These are phyloP conservation scores for Magnusiomyces ingens DNA, from an alignment of 1,139 yeast species.

Conservation along the genomic window DNA sequence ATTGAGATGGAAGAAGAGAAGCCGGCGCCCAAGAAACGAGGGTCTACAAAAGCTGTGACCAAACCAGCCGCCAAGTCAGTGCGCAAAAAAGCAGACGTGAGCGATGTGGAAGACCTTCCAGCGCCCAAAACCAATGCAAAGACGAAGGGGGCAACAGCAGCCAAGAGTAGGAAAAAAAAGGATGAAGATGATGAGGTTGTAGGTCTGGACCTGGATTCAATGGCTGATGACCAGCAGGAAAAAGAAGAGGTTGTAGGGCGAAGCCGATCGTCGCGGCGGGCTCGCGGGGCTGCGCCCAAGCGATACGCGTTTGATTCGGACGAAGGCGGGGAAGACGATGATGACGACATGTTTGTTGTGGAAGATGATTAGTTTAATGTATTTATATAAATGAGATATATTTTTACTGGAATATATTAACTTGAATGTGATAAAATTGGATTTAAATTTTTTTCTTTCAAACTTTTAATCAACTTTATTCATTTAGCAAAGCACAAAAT, in stretches of 20 bases:
- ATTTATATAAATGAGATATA: not conserved
- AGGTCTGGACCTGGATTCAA: not conserved
- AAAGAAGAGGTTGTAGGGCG: not conserved
- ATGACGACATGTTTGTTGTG: not conserved
- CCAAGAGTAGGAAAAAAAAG: not conserved
- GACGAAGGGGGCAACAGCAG: not conserved
- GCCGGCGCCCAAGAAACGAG: too few species aligned
- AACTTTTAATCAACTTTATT: too few species aligned
- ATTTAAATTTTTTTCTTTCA: not conserved
- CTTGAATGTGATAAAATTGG: not conserved
- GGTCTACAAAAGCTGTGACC: too few species aligned
- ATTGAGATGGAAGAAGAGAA: too few species aligned
- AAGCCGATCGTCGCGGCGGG: not conserved
- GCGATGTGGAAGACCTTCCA: too few species aligned
- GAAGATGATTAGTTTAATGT: not conserved
- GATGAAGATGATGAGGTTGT: not conserved
- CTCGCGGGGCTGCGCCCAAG: slow-evolving; percentile 1
- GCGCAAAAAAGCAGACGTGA: too few species aligned
- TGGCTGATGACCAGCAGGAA: not conserved
- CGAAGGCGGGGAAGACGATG: not conserved
- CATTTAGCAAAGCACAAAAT: too few species aligned
- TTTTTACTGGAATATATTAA: not conserved
- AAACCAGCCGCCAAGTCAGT: too few species aligned
- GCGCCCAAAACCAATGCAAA: not conserved
- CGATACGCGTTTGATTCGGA: not conserved